A percentile compares a stretch with the other conserved stretches of the same genome.
phyloP scores from a whole-genome alignment of 345 rosid species.

The Isatis tinctoria region DNA sequence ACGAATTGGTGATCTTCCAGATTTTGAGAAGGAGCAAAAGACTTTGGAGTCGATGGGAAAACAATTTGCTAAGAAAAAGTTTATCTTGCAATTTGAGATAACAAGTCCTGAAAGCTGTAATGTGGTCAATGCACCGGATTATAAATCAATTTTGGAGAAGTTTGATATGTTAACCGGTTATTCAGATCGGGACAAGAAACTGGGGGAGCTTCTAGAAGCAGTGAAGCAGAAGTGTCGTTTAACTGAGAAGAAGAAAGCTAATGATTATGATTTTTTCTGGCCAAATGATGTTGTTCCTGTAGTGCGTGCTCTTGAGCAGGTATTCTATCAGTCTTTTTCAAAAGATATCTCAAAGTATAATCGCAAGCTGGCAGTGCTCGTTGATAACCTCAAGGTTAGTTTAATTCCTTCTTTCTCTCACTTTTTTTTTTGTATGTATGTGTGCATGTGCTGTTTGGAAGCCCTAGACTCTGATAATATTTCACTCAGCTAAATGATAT shows the following conservation, averaged over 20 bases:
- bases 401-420: neutral
- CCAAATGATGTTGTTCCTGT: conserved; percentile 62
- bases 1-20: conserved; percentile 44
- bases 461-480: neutral
- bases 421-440: neutral
- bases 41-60: conserved; percentile 12
- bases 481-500: neutral
- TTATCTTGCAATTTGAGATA: neutral
- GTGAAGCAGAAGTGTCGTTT: conserved; percentile 11
- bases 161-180: conserved; percentile 52
- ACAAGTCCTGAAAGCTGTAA: conserved; percentile 25
- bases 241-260: conserved; percentile 23
- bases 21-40: neutral
- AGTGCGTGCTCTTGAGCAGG: conserved; percentile 61
- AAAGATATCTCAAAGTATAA: conserved; percentile 65
- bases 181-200: conserved; percentile 55
- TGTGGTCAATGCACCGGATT: conserved; percentile 38
- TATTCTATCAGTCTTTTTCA: conserved; percentile 47
- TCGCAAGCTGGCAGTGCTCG: conserved; percentile 57
- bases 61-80: conserved; percentile 32
- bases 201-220: conserved; percentile 67
- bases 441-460: neutral
- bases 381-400: conserved; percentile 62
- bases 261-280: conserved; percentile 37
- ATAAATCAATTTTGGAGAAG: conserved; percentile 37